Conservation (phyloP, 805 yeast genomes). For the Saccharomycopsis sp. region DNA sequence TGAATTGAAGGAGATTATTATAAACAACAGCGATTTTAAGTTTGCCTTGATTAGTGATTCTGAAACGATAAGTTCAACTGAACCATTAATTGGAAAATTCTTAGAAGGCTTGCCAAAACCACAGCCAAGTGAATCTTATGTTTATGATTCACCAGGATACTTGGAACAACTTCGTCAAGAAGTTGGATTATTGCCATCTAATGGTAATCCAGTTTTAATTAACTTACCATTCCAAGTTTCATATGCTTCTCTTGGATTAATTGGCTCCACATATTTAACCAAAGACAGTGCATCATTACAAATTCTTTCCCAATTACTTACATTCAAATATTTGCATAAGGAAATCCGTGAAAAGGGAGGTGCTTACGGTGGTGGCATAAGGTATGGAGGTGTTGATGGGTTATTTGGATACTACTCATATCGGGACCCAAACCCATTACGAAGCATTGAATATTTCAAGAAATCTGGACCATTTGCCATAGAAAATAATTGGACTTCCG, state of each 20-base stretch:
- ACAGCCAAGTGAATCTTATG: conserved; percentile 3
- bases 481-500: conserved; percentile 45
- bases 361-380: conserved; percentile 95
- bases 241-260: conserved; percentile 61
- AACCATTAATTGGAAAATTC: conserved; percentile 28
- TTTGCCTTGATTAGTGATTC: conserved; percentile 56
- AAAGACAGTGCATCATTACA: conserved; percentile 82
- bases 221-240: conserved; percentile 84
- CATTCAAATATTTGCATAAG: conserved; percentile 78
- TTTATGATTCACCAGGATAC: conserved; percentile 8
- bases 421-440: conserved; percentile 83
- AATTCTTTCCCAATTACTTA: conserved; percentile 69
- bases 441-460: conserved; percentile 56
- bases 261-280: conserved; percentile 60
- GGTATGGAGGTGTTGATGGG: conserved; percentile 77
- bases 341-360: conserved; percentile 95
- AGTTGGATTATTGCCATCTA: conserved; percentile 5
- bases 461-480: conserved; percentile 44
- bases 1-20: conserved; percentile 40
- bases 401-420: conserved; percentile 78
- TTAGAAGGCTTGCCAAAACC: conserved; percentile 26
- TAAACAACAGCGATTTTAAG: conserved; percentile 37
- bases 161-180: conserved; percentile 3
- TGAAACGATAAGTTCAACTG: conserved; percentile 27
- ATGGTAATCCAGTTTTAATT: conserved; percentile 39